Evolutionary conservation across 2,329 filamentous ascomycete species (phyloP).

Genomic region (Clonostachys chloroleuca): DNA sequence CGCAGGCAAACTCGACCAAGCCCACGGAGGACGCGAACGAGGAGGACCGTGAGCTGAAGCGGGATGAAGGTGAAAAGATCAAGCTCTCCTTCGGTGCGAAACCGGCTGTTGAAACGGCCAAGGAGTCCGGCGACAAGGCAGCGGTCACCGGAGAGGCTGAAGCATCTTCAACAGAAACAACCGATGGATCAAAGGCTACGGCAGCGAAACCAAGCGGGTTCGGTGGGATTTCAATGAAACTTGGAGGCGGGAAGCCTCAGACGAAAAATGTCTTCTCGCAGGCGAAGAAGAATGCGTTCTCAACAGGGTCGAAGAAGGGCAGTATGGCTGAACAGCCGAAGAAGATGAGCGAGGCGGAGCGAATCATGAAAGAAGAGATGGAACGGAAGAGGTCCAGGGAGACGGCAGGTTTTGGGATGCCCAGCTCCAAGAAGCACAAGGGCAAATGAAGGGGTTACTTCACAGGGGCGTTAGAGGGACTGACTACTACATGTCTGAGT

Average conservation of each 20-base stretch:
- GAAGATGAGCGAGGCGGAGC: slow-evolving; percentile 84
- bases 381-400: slow-evolving; percentile 62
- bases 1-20: slow-evolving; percentile 43
- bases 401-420: slow-evolving; percentile 35
- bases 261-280: slow-evolving; percentile 72
- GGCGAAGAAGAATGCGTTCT: slow-evolving; percentile 65
- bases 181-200: slow-evolving; percentile 5
- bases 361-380: slow-evolving; percentile 84
- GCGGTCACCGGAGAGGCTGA: slow-evolving; percentile 5
- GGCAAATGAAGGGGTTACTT: too few relatives aligned
- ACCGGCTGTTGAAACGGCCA: slow-evolving; percentile 6
- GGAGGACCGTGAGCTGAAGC: slow-evolving; percentile 44
- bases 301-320: slow-evolving; percentile 55
- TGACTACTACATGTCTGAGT: too few relatives aligned
- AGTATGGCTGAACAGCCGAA: slow-evolving; percentile 58
- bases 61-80: slow-evolving; percentile 71
- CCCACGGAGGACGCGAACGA: slow-evolving; percentile 33
- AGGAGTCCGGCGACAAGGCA: background rate
- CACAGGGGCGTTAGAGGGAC: too few relatives aligned
- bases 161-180: background rate
- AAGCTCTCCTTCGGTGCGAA: slow-evolving; percentile 62
- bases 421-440: slow-evolving; percentile 46
- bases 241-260: slow-evolving; percentile 54
- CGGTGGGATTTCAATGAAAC: slow-evolving; percentile 57
- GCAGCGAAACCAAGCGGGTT: slow-evolving; percentile 23